Percentiles rank a stretch among this genome's conserved stretches.
Conservation (phyloP, 2,329 filamentous ascomycete genomes). For the Colletotrichum graminicola region DNA sequence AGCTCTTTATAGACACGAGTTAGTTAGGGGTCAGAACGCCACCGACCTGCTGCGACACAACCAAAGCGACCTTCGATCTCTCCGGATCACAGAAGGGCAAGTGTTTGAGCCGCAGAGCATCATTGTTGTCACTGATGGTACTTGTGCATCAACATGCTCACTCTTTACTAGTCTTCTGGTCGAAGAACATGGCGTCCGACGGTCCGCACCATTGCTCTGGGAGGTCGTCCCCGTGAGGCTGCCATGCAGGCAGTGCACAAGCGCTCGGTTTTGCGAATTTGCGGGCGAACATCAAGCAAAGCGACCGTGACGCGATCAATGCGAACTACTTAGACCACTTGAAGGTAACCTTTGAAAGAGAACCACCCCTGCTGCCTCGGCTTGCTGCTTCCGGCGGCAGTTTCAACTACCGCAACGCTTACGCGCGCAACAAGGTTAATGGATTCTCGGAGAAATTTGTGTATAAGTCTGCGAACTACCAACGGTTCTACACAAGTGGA, state of each 20-base stretch:
- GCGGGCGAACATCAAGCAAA: constrained; percentile 21
- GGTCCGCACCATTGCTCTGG: constrained; percentile 69
- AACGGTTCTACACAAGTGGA: constrained; percentile 65
- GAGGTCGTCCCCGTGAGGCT: constrained; percentile 63
- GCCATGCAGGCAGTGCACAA: constrained; percentile 66
- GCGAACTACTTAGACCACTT: constrained; percentile 20
- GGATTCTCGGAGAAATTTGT: constrained; percentile 67
- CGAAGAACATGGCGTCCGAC: constrained; percentile 62
- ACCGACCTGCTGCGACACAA: constrained; percentile 32
- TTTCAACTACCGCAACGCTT: constrained; percentile 59
- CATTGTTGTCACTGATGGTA: constrained; percentile 64
- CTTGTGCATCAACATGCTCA: constrained; percentile 71
- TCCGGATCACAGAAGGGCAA: constrained; percentile 8
- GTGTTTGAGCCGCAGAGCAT: constrained; percentile 56
- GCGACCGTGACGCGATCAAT: constrained; percentile 25
- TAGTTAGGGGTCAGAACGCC: constrained; percentile 29
- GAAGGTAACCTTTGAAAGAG: neutral
- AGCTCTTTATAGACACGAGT: constrained; percentile 18
- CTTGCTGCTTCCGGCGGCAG: constrained; percentile 58
- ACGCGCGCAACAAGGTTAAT: constrained; percentile 42
- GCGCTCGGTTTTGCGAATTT: constrained; percentile 48
- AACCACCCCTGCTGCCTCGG: constrained; percentile 30
- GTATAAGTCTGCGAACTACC: constrained; percentile 68
- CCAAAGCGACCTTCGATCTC: constrained; percentile 1
- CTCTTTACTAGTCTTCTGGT: constrained; percentile 68